Evolutionary conservation across 805 yeast species (phyloP), one percentile per base, ranked within the genome.

Genomic region (Pichia rugopelliculosa): DNA sequence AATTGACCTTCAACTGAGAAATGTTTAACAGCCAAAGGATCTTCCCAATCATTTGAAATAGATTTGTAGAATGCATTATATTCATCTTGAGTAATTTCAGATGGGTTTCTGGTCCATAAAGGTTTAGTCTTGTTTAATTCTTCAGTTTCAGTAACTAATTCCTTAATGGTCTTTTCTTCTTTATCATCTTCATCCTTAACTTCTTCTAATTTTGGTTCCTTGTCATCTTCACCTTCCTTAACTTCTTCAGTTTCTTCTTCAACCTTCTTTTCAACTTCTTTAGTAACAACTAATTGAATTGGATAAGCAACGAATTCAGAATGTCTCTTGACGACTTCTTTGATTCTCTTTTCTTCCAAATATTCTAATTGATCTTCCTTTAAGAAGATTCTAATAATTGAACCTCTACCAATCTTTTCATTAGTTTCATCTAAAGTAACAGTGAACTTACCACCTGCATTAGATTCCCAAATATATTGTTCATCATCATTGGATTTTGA

Each of bases 1-100:
- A 93, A 82, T 79, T 93, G 99, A 80, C 99, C 99, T 79, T 93
- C 99, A 66, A 93, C 99, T 45, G 96, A 87, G 81, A 93, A 93
- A 77, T 93, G 99, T 82, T 93, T 93, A 60, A 93, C 98, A 59
- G 97, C 97, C 69, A 93, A 82, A 74, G 96, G 99, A 70, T 93
- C 99, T 78, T 93, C 99, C 99, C 99, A 93, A 75, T 93, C 99
- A 75, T 93, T 93, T 49, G 99, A 90, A 67, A 93, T 93, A 44
- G 98, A 89, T 79, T 93, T 93, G 87, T 93, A 93, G 86, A 93
- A 93, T 51, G 98, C 95, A 65, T 93, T 91, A 81, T 93, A 93
- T 76, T 93, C 99, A 58, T 93, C 99, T 78, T 88, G 90, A 56
- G 96, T 80, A 60, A 93, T 95, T 56, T 93, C 99, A 62, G 91